Conservation (phyloP, 148 eudicot genomes). For the Pharnaceum exiguum region DNA sequence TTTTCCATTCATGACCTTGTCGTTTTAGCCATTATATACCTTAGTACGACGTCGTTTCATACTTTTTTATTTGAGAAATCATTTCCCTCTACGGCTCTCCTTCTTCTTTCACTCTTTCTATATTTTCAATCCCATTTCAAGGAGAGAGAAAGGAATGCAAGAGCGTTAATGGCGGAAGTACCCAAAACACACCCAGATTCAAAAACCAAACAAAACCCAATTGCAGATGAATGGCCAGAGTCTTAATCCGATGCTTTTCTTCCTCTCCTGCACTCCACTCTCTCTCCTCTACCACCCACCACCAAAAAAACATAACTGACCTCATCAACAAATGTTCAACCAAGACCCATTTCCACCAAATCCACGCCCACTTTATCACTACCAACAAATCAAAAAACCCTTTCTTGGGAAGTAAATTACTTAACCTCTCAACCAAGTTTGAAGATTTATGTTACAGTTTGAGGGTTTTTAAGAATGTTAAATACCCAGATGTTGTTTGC, state of each 20-base stretch:
- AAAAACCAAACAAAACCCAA: conserved; percentile 16
- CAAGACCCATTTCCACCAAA: conserved; percentile 37
- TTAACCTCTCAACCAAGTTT: conserved; percentile 39
- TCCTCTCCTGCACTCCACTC: conserved; percentile 2
- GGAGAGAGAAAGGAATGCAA: conserved; percentile 10
- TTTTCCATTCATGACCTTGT: too few relatives aligned
- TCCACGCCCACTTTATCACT: conserved; percentile 53
- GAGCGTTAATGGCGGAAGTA: conserved; percentile 51
- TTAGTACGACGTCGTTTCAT: too few relatives aligned
- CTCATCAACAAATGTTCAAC: conserved; percentile 27
- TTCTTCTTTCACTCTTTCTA: conserved; percentile 41
- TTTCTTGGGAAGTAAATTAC: conserved; percentile 43
- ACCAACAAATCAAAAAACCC: conserved; percentile 50
- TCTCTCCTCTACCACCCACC: neutral
- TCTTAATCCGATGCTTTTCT: conserved; percentile 23
- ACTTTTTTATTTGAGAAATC: too few relatives aligned
- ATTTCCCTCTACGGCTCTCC: too few relatives aligned
- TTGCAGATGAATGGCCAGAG: conserved; percentile 52
- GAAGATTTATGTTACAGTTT: conserved; percentile 39
- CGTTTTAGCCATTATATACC: too few relatives aligned
- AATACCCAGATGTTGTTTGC: conserved; percentile 46
- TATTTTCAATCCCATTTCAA: neutral
- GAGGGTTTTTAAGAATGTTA: conserved; percentile 36
- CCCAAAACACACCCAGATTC: conserved; percentile 7
- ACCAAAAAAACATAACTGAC: conserved; percentile 14